These are phyloP conservation scores for Aspergillus hancockii DNA, from an alignment of 495 filamentous ascomycete genomes.

Conservation along the genomic window DNA sequence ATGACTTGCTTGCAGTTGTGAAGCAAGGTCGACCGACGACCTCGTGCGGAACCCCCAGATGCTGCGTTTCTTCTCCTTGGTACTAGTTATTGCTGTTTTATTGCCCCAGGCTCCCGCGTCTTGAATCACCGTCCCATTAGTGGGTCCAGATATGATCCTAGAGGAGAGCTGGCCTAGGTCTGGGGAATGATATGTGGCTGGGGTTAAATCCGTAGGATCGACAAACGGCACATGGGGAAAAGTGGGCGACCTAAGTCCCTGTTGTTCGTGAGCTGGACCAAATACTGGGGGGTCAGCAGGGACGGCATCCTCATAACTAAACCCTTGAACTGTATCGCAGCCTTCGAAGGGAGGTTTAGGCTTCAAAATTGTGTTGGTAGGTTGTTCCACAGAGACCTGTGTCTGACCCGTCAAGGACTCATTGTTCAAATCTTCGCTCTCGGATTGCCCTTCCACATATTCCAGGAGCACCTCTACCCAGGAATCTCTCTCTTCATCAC, in stretches of 20 bases:
- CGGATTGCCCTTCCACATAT: constrained; percentile 76
- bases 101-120: constrained; percentile 87
- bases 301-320: constrained; percentile 83
- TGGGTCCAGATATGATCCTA: constrained; percentile 82
- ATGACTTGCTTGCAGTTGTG: constrained; percentile 35
- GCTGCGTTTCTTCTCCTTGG: constrained; percentile 85
- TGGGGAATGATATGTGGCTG: constrained; percentile 20
- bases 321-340: constrained; percentile 64
- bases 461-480: constrained; percentile 91
- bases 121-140: constrained; percentile 81
- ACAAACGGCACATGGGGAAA: constrained; percentile 28
- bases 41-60: constrained; percentile 88
- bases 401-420: constrained; percentile 28
- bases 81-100: constrained; percentile 51
- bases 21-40: constrained; percentile 59
- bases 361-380: constrained; percentile 25
- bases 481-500: constrained; percentile 84
- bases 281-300: constrained; percentile 69
- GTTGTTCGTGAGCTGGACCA: constrained; percentile 51
- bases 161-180: constrained; percentile 37
- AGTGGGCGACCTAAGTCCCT: constrained; percentile 35
- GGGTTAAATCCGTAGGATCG: constrained; percentile 29
- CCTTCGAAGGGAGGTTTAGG: constrained; percentile 28
- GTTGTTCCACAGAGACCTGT: constrained; percentile 18
- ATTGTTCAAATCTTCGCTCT: constrained; percentile 38